A percentile compares a stretch with the other conserved stretches of the same genome.
phyloP scores from a whole-genome alignment of 495 filamentous ascomycete species.

The Aspergillus nanangensis region DNA sequence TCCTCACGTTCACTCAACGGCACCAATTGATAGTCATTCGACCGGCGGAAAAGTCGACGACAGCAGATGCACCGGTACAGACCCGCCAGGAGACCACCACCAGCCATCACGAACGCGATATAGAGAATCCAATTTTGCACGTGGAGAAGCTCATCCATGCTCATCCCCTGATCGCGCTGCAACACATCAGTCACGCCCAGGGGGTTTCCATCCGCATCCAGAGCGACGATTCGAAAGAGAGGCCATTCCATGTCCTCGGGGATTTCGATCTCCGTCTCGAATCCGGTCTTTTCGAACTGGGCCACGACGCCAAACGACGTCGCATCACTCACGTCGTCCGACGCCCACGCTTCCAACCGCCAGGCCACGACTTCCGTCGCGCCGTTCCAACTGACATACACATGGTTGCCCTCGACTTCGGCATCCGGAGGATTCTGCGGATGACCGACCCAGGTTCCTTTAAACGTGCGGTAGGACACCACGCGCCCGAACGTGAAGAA shows the following conservation, averaged over 20 bases:
- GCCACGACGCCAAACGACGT: slow-evolving; percentile 3
- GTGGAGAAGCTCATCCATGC: slow-evolving; percentile 1
- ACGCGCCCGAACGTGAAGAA: slow-evolving; percentile 35
- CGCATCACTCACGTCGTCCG: slow-evolving; percentile 4
- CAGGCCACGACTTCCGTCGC: slow-evolving; percentile 40
- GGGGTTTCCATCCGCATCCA: slow-evolving; percentile 17
- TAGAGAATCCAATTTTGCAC: slow-evolving; percentile 12
- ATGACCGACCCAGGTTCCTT: slow-evolving; percentile 31
- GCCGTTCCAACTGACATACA: slow-evolving; percentile 45
- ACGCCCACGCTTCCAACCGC: slow-evolving; percentile 30
- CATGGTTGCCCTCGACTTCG: slow-evolving; percentile 15
- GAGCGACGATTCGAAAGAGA: slow-evolving; percentile 16
- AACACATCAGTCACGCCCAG: slow-evolving; percentile 18
- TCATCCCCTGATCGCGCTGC: slow-evolving; percentile 2
- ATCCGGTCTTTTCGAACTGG: slow-evolving; percentile 15
- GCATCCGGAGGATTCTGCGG: slow-evolving; percentile 26
- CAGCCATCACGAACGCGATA: slow-evolving; percentile 8
- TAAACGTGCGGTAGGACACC: slow-evolving; percentile 33
- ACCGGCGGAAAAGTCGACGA: slow-evolving; percentile 3
- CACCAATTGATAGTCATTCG: slow-evolving; percentile 13
- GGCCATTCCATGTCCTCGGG: slow-evolving; percentile 8
- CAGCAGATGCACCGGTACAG: slow-evolving; percentile 8
- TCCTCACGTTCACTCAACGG: slow-evolving; percentile 9
- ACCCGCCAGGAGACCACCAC: slow-evolving; percentile 8
- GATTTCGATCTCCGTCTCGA: slow-evolving; percentile 19